Evolutionary conservation across 352 stramenopile species (phyloP), one percentile per base, ranked within the genome.

Genomic region (Phytophthora capsici): DNA sequence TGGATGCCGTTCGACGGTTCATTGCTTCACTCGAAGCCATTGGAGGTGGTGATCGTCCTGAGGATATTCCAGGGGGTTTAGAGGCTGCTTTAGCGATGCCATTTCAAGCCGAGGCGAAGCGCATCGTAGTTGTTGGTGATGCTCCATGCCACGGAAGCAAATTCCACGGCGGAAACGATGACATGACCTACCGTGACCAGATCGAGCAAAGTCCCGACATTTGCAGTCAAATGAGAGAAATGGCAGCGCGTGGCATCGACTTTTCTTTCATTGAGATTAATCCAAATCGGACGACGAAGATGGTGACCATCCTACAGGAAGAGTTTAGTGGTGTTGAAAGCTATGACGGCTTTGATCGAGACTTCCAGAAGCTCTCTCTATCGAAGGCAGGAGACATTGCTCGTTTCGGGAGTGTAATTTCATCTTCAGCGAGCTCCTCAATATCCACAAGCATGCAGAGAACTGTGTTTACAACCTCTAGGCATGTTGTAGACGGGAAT

Each of bases 61-160:
- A 77, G 28, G 71, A 86, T 23, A 76, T 86, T n/a, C 64, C 64
- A 7, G 73, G 77, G 8, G 73, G 57, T 20, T 36, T 86, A 12
- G 49, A 55, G 25, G 64, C 56, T 1, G 70, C 59, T 3, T 13
- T 82, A 10, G 26, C 60, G 1, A 80, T 82, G 70, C 10, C 40
- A 0, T 78, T 80, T 30, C 4, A 50, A 19, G 54, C 50, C 1
- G 40, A 72, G 20, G 73, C 67, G 1, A 81, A 71, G 34, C 60
- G 53, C 7, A 44, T 86, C 4, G 57, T 86, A 7, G 58, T 83
- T 13, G 68, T 86, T 3, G 38, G 63, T 0, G 77, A 83, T 44
- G 30, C 56, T 0, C 73, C 71, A 17, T 83, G 77, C 23, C 72
- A 86, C 13, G 73, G 74, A 2, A 53, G 38, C 1, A 63, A 73